Conservation (phyloP, 805 yeast species). For the Yarrowia yakushimensis region DNA sequence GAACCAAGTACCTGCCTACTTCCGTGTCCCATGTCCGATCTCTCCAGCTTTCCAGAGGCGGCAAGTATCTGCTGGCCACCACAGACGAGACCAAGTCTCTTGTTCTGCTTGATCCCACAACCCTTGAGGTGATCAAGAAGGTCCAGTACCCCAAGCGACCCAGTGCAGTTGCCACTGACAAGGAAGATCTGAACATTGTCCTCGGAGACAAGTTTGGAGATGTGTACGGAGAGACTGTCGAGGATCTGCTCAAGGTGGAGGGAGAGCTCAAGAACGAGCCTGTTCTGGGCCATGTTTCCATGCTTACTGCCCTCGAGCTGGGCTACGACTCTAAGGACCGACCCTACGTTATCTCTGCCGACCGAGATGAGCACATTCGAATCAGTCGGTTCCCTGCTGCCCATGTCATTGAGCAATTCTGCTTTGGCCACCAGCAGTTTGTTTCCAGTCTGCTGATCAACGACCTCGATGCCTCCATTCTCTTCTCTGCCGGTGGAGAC, state of each 20-base stretch:
- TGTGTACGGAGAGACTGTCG: constrained; percentile 52
- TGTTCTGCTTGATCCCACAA: constrained; percentile 49
- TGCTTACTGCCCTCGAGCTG: constrained; percentile 75
- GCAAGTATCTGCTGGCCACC: constrained; percentile 57
- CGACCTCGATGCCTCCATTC: constrained; percentile 45
- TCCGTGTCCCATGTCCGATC: constrained; percentile 53
- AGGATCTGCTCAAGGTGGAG: constrained; percentile 27
- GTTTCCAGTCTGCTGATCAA: constrained; percentile 65
- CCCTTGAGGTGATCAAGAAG: constrained; percentile 55
- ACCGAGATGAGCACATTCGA: constrained; percentile 94
- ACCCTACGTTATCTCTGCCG: constrained; percentile 67
- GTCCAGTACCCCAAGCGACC: constrained; percentile 90
- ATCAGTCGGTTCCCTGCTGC: constrained; percentile 76
- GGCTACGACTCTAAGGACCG: constrained; percentile 45
- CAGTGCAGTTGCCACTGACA: constrained; percentile 65
- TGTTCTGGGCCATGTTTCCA: constrained; percentile 91
- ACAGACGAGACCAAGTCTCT: constrained; percentile 84
- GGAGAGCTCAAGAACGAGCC: constrained; percentile 52
- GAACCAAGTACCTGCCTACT: constrained; percentile 23
- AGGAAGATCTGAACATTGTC: constrained; percentile 49
- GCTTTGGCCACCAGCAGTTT: constrained; percentile 84
- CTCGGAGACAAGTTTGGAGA: constrained; percentile 97
- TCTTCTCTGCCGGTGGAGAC: constrained; percentile 93
- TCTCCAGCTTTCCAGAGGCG: constrained; percentile 52
- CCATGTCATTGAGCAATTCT: constrained; percentile 72